These are phyloP conservation scores for Kodamaea plutei DNA, from an alignment of 1,139 yeast genomes.

Conservation along the genomic window DNA sequence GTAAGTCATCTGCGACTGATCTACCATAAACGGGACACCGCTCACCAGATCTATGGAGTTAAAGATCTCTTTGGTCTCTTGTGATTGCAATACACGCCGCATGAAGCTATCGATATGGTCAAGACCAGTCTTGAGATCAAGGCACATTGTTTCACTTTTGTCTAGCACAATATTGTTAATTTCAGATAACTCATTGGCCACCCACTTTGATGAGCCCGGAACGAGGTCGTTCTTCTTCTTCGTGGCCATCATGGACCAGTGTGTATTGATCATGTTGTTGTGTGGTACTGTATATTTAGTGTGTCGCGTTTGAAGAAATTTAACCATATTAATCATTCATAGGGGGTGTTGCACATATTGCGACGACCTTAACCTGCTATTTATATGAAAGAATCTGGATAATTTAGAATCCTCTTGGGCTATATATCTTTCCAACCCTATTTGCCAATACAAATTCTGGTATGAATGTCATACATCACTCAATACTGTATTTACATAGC, in stretches of 20 bases:
- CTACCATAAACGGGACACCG: background rate
- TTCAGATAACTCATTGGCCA: constrained; percentile 29
- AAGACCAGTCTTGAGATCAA: constrained; percentile 17
- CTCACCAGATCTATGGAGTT: constrained; percentile 1
- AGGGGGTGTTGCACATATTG: no score
- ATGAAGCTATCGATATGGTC: constrained; percentile 22
- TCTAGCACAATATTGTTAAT: constrained; percentile 28
- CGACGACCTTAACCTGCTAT: no score
- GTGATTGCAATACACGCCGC: constrained; percentile 15
- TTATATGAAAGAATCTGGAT: no score
- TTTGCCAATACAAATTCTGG: no score
- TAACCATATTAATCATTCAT: no score
- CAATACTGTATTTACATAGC: no score
- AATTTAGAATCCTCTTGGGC: no score
- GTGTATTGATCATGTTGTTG: constrained; percentile 9
- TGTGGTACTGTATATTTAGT: background rate
- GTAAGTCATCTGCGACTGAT: background rate
- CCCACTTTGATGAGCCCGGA: constrained; percentile 40
- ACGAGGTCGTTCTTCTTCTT: constrained; percentile 24
- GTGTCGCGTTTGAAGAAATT: no score
- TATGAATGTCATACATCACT: no score
- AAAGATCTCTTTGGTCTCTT: constrained; percentile 3
- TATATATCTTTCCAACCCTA: no score
- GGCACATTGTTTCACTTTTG: constrained; percentile 19
- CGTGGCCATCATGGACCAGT: constrained; percentile 37